phyloP scores from a whole-genome alignment of 208 protist genomes.

The Trypanosoma lewisi region DNA sequence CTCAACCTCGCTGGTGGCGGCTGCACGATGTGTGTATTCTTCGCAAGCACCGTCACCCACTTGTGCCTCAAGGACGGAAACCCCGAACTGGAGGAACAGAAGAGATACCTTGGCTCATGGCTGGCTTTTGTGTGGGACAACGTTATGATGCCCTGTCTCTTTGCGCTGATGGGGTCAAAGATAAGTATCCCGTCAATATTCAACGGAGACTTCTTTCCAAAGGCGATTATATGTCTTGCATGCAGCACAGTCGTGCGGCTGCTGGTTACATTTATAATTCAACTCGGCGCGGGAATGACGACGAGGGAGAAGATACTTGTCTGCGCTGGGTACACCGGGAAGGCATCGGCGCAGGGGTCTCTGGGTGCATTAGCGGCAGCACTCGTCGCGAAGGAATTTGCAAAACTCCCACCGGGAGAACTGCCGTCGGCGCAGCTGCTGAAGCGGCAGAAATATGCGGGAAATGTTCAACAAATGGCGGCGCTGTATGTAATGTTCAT shows the following conservation, averaged over 20 bases:
- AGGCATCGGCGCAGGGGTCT: slow-evolving; percentile 76
- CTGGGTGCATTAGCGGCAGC: slow-evolving; percentile 64
- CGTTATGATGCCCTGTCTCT: slow-evolving; percentile 67
- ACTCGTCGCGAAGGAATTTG: slow-evolving; percentile 45
- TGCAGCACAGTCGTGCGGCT: slow-evolving; percentile 59
- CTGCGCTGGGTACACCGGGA: slow-evolving; percentile 66
- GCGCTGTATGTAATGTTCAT: slow-evolving; percentile 84
- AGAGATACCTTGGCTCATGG: slow-evolving; percentile 60
- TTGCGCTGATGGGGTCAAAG: slow-evolving; percentile 71
- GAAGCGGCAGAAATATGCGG: slow-evolving; percentile 40
- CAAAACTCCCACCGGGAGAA: slow-evolving; percentile 27
- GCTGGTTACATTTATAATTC: slow-evolving; percentile 46
- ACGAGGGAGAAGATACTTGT: slow-evolving; percentile 62
- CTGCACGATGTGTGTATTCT: slow-evolving; percentile 71
- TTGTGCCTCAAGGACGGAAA: slow-evolving; percentile 51
- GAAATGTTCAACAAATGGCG: slow-evolving; percentile 68
- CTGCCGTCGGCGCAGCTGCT: slow-evolving; percentile 22
- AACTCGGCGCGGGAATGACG: slow-evolving; percentile 48
- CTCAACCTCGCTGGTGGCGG: slow-evolving; percentile 64
- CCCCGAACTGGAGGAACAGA: slow-evolving; percentile 57
- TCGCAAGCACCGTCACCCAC: slow-evolving; percentile 71
- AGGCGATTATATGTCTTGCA: slow-evolving; percentile 55
- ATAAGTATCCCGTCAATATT: slow-evolving; percentile 66
- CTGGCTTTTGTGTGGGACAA: slow-evolving; percentile 73
- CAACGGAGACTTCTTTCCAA: slow-evolving; percentile 63